Base-by-base conservation (phyloP, 1,284 basidiomycete species). In the Mycena citricolor region DNA sequence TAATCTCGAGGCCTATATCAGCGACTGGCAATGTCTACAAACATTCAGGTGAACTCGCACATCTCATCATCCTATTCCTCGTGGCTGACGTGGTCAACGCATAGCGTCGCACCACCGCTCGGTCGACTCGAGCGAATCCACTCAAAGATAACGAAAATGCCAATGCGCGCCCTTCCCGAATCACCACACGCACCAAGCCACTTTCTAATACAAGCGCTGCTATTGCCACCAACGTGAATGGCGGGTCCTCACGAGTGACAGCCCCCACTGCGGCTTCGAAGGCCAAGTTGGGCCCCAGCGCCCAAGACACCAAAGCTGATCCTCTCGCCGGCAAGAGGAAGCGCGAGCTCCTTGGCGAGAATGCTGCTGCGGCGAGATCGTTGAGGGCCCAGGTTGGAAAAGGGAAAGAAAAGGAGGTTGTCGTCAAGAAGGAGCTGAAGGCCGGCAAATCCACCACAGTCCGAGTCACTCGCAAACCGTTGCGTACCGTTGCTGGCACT, bases 291-390 rank as follows among this genome's bases (percentile, higher is more conserved):
- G 63, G 62, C 34, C 55, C 55, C 38, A 51, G 35, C 39, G 40
- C 43, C 23, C 32, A 52, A 23, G 67, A 71, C 43, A 61, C 67
- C 43, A 76, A 78, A 45, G 56, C 62, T 12, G 69, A 72, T 21
- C 50, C 58, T 8, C 59, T 69, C 8, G 68, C 70, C 8, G 77
- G 73, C 35, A 89, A 89, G 65, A 74, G 84, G 49, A 88, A 89
- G 62, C 80, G 86, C 37, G 83, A 86, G 45, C 83, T 83, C 4
- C 68, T 87, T 22, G 81, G 79, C 23, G 85, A 87, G 61, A 79
- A 86, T 19, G 73, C 79, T 4, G 67, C 71, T 38, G 66, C 74
- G 16, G 67, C 73, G 21, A 70, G 70, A 49, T 76, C 76, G 60
- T 52, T 57, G 41, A 60, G 58, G 44, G 59, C 57, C 4, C 53